Evolutionary conservation across 805 yeast genomes (phyloP).

Genomic region (Yarrowia alimentaria): DNA sequence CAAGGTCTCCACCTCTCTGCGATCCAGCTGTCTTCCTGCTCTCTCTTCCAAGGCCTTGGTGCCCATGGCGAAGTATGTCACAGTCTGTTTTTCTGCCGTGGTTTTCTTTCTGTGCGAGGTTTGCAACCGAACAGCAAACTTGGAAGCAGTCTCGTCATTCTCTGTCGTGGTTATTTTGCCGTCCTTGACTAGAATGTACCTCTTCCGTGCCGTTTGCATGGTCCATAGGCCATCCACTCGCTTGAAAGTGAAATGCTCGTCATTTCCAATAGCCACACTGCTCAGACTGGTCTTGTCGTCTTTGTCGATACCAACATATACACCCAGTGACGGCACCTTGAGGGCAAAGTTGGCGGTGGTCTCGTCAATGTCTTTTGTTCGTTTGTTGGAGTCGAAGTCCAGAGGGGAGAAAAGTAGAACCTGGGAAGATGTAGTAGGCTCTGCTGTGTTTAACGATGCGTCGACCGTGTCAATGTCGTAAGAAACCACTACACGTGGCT

Average conservation of each 20-base stretch:
- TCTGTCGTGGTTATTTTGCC: slow-evolving; percentile 33
- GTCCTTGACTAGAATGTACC: slow-evolving; percentile 30
- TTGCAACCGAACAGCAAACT: slow-evolving; percentile 35
- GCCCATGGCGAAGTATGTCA: slow-evolving; percentile 6
- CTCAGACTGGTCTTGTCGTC: slow-evolving; percentile 35
- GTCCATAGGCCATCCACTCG: slow-evolving; percentile 32
- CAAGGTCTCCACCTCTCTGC: slow-evolving; percentile 32
- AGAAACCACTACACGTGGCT: slow-evolving; percentile 1
- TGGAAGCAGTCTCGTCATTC: slow-evolving; percentile 30
- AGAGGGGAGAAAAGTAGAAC: slow-evolving; percentile 38
- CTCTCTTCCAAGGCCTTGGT: slow-evolving; percentile 34
- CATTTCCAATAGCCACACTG: slow-evolving; percentile 41
- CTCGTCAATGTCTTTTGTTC: slow-evolving; percentile 17
- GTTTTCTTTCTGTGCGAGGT: slow-evolving; percentile 31
- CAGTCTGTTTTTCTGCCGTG: slow-evolving; percentile 9
- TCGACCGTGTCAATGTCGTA: slow-evolving; percentile 31
- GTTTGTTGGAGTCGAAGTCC: slow-evolving; percentile 29
- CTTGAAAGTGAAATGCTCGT: slow-evolving; percentile 36
- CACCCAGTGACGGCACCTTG: slow-evolving; percentile 36
- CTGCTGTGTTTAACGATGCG: slow-evolving; percentile 30
- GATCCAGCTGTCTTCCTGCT: slow-evolving; percentile 35
- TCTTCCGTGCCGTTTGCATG: slow-evolving; percentile 30
- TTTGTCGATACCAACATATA: slow-evolving; percentile 35
- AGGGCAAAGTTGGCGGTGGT: slow-evolving; percentile 33
- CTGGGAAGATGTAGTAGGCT: slow-evolving; percentile 39